A percentile compares a stretch with the other conserved stretches of the same genome.
These are phyloP conservation scores for Aulographum hederae DNA, from an alignment of 2,329 filamentous ascomycete genomes.

Conservation along the genomic window DNA sequence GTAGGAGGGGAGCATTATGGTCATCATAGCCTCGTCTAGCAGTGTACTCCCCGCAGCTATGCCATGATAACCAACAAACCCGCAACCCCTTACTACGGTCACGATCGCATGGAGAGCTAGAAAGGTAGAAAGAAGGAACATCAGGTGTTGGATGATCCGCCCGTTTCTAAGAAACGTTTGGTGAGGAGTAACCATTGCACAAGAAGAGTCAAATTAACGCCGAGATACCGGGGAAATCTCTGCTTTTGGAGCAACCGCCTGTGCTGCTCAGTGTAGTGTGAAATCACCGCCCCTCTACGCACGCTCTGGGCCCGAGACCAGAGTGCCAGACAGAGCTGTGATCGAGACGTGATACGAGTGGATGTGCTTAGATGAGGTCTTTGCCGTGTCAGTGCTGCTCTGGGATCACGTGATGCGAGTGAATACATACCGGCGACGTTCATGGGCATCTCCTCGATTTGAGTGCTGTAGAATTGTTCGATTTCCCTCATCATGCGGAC, in stretches of 20 bases:
- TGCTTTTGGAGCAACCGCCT: not conserved
- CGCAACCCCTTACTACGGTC: too few species aligned
- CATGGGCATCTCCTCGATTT: conserved; percentile 99
- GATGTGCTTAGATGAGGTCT: conserved; percentile 2
- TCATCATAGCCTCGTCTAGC: too few species aligned
- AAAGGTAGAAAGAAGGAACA: too few species aligned
- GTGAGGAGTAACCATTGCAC: not conserved
- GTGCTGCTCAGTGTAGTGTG: too few species aligned
- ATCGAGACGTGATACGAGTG: too few species aligned
- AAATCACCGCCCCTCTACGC: too few species aligned
- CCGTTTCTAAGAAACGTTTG: not conserved
- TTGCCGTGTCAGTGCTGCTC: not conserved
- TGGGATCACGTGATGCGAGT: not conserved
- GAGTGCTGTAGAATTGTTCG: conserved; percentile 99
- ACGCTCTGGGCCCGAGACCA: too few species aligned
- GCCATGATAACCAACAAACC: too few species aligned
- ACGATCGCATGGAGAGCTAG: too few species aligned
- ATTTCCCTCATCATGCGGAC: conserved; percentile 99
- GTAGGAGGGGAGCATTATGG: too few species aligned
- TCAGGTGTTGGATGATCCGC: not conserved
- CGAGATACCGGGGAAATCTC: not conserved
- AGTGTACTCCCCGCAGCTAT: too few species aligned
- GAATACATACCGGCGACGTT: conserved; percentile 44
- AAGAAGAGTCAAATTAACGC: not conserved
- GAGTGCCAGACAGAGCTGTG: too few species aligned